A percentile compares a stretch with the other conserved stretches of the same genome.
phyloP scores from a whole-genome alignment of 306 rosid genomes.

The Quillaja saponaria region DNA sequence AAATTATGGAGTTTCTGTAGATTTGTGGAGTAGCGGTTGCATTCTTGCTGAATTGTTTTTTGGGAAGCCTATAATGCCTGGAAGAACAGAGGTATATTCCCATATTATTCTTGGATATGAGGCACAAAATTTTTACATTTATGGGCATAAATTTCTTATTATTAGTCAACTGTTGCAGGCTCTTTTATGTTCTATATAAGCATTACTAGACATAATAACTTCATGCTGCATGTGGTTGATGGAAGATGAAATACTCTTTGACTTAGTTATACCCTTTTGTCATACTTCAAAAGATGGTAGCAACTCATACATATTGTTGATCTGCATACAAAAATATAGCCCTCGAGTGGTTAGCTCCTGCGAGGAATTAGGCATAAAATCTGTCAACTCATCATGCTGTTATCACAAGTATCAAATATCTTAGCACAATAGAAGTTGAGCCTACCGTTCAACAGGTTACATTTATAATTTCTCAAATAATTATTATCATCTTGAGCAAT shows the following conservation, averaged over 20 bases:
- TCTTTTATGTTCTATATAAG: too few species aligned
- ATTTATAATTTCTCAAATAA: constrained; percentile 27
- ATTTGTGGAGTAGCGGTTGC: constrained; percentile 91
- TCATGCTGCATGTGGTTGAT: constrained; percentile 13
- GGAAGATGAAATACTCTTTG: constrained; percentile 23
- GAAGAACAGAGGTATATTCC: constrained; percentile 82
- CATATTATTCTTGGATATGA: constrained; percentile 15
- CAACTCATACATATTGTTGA: too few species aligned
- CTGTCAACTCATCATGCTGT: too few species aligned
- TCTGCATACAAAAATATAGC: too few species aligned
- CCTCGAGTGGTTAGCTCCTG: too few species aligned
- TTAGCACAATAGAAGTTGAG: too few species aligned
- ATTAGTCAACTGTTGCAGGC: too few species aligned
- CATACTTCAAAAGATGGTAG: too few species aligned
- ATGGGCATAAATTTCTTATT: too few species aligned
- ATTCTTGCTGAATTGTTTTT: constrained; percentile 77
- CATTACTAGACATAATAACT: constrained; percentile 19
- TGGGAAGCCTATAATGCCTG: constrained; percentile 89
- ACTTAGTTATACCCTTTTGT: constrained; percentile 5
- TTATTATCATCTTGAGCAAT: constrained; percentile 21
- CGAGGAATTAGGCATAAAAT: too few species aligned
- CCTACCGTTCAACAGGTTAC: constrained; percentile 14
- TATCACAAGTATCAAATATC: too few species aligned
- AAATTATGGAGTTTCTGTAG: constrained; percentile 68
- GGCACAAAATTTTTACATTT: constrained; percentile 12